Evolutionary conservation across 768 basidiomycete species (phyloP), one percentile per base, ranked within the genome.

Genomic region (Macrocybe gigantea): DNA sequence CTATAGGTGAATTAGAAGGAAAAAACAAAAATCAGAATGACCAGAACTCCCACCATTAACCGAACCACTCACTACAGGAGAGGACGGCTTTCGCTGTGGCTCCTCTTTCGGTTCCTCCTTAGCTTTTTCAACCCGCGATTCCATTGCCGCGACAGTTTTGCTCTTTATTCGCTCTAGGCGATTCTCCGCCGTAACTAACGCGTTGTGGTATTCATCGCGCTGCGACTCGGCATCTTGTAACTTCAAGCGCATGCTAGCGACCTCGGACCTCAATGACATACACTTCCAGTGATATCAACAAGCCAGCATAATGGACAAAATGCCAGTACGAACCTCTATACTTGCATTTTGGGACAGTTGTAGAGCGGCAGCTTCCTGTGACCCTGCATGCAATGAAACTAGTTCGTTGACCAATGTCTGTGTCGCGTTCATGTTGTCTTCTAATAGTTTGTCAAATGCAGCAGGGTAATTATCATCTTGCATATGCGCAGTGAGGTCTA

Each of bases 31-130:
- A 69, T 73, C 56, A 70, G 66, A 67, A 70, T 61, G 64, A 63
- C 64, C 64, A 68, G 68, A 67, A 71, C 72, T 78, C 80, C 79
- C 80, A 82, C 81, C 78, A 77, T 75, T 70, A 71, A 75, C 68
- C 72, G 69, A 73, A 70, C 73, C 74, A 85, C 86, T 80, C 77
- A 87, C 86, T 72, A 70, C 75, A 65, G 83, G 80, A 73, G 82
- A 77, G 69, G 75, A 79, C 66, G 76, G 73, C 66, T 70, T 71
- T 56, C 62, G 63, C 61, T 66, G 69, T 53, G 71, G 64, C 66
- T 72, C 75, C 72, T 77, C 77, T 63, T 66, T 66, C 60, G 54
- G 58, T 44, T 67, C 72, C 34, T 60, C 62, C 45, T 60, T 64
- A 14, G 58, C 59, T 12, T 67, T 58, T 37, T 54, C 50, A 42